Percentiles rank a stretch among this genome's conserved stretches.
These are phyloP conservation scores for Fusarium scirpi DNA, from an alignment of 2,329 filamentous ascomycete genomes.

Conservation along the genomic window DNA sequence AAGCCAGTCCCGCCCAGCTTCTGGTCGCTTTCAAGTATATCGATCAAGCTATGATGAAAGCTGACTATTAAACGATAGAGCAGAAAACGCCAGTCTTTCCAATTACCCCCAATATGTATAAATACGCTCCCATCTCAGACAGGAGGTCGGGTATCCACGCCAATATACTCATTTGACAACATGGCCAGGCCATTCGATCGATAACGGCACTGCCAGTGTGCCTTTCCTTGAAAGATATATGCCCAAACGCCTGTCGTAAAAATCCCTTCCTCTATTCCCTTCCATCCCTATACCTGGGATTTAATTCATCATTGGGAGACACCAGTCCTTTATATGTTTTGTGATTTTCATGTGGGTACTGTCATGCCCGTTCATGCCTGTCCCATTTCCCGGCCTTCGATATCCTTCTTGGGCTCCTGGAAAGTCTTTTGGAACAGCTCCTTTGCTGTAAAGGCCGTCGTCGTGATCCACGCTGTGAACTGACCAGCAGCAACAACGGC, in stretches of 20 bases:
- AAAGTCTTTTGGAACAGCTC: conserved; percentile 61
- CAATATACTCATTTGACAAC: conserved; percentile 38
- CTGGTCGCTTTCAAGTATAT: conserved; percentile 19
- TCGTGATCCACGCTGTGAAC: conserved; percentile 66
- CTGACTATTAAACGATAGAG: conserved; percentile 15
- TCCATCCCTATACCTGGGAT: conserved; percentile 11
- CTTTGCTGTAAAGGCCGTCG: conserved; percentile 59
- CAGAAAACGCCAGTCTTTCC: conserved; percentile 38
- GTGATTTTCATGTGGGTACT: neutral
- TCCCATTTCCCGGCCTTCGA: conserved; percentile 52
- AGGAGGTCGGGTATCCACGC: conserved; percentile 38
- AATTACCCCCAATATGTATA: conserved; percentile 2
- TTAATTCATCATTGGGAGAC: conserved; percentile 4
- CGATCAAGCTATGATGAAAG: conserved; percentile 4
- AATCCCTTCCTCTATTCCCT: conserved; percentile 1
- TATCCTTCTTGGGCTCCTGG: conserved; percentile 46
- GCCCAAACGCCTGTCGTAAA: conserved; percentile 43
- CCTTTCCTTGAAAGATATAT: conserved; percentile 15
- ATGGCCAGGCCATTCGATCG: conserved; percentile 21
- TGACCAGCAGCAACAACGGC: conserved; percentile 66
- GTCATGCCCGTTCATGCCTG: conserved; percentile 45
- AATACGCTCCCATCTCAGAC: conserved; percentile 27
- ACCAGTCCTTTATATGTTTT: neutral
- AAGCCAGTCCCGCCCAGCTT: conserved; percentile 28
- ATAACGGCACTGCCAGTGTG: conserved; percentile 25